phyloP scores from a whole-genome alignment of 1,139 yeast species.

The Geotrichum phurueaensis region DNA sequence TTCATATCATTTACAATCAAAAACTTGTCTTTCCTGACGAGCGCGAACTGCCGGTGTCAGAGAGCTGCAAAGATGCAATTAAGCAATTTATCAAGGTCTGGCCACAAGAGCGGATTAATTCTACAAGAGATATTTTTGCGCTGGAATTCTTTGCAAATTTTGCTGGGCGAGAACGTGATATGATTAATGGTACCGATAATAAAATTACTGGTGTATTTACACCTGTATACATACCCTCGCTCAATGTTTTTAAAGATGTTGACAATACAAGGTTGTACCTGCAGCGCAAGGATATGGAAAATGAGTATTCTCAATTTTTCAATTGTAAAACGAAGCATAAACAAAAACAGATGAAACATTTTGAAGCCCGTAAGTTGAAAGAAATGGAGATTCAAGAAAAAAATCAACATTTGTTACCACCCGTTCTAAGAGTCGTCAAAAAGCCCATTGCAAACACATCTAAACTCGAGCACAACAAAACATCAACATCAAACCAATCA shows the following conservation, averaged over 20 bases:
- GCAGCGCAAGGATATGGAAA: conserved; percentile 1
- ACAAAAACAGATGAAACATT: no score
- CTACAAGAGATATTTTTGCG: conserved; percentile 21
- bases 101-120: conserved; percentile 23
- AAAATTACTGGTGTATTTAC: background rate
- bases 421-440: no score
- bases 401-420: no score
- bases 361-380: no score
- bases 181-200: background rate
- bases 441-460: no score
- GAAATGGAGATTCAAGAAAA: no score
- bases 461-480: no score
- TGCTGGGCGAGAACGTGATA: conserved; percentile 18
- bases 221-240: conserved; percentile 4
- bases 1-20: conserved; percentile 8
- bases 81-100: conserved; percentile 21
- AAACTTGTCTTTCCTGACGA: conserved; percentile 18
- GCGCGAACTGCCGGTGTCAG: conserved; percentile 25
- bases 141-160: conserved; percentile 23
- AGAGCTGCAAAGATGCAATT: conserved; percentile 26
- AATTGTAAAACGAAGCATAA: no score
- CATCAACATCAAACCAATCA: no score
- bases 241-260: background rate
- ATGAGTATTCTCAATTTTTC: background rate
- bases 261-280: background rate